Percentiles rank a stretch among this genome's conserved stretches.
These are phyloP conservation scores for Heterobasidion parviporum DNA, from an alignment of 1,284 basidiomycete species.

Conservation along the genomic window DNA sequence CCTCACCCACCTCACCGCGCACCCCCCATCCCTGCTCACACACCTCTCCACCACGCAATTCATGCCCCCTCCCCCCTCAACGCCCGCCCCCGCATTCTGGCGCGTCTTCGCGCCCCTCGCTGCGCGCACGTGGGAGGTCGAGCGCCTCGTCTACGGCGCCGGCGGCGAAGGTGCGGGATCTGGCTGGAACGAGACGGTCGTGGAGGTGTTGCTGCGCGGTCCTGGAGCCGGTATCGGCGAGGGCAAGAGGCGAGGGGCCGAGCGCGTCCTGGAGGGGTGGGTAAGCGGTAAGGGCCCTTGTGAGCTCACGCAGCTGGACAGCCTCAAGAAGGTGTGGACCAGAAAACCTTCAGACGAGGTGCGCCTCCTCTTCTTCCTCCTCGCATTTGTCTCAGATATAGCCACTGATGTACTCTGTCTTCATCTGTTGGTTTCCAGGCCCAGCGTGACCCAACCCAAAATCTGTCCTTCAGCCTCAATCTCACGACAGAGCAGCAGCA, in stretches of 20 bases:
- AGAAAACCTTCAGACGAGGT: constrained; percentile 36
- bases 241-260: constrained; percentile 42
- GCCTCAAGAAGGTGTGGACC: constrained; percentile 38
- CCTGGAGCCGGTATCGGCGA: constrained; percentile 17
- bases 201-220: constrained; percentile 53
- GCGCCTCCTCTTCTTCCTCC: constrained; percentile 7
- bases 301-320: constrained; percentile 37
- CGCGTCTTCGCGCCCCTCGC: constrained; percentile 59
- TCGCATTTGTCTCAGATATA: background rate
- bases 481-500: constrained; percentile 81
- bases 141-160: constrained; percentile 50
- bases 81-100: constrained; percentile 66
- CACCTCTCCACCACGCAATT: constrained; percentile 64
- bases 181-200: constrained; percentile 37
- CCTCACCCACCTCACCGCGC: constrained; percentile 56
- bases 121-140: constrained; percentile 47
- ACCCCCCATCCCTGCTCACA: constrained; percentile 54
- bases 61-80: constrained; percentile 55
- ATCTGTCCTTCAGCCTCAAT: constrained; percentile 77
- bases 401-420: background rate
- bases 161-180: constrained; percentile 38
- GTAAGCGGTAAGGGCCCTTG: constrained; percentile 27
- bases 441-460: constrained; percentile 48
- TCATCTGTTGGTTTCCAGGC: constrained; percentile 18
- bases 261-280: constrained; percentile 64